Evolutionary conservation across 306 rosid species (phyloP).

Genomic region (Pterocarpus macrocarpus): DNA sequence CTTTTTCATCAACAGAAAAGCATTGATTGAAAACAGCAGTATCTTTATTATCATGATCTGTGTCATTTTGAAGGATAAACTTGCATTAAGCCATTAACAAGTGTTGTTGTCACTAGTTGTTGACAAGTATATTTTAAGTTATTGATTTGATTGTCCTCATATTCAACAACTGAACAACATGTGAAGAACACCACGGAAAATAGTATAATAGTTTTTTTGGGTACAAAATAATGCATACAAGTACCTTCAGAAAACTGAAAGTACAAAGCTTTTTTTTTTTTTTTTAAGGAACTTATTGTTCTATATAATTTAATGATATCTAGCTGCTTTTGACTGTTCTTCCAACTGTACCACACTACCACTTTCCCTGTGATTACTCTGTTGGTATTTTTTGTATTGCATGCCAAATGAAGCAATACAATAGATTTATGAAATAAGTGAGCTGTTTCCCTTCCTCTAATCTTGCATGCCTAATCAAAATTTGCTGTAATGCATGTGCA

Average conservation of each 20-base stretch:
- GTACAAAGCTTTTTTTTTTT: not conserved
- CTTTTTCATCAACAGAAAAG: constrained; percentile 12
- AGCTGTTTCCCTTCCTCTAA: constrained; percentile 36
- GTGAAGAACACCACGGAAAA: constrained; percentile 8
- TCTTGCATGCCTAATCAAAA: constrained; percentile 3
- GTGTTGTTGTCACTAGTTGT: constrained; percentile 1
- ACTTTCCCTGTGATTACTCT: constrained; percentile 4
- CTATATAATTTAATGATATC: not conserved
- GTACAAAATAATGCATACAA: not conserved
- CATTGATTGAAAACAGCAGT: constrained; percentile 9
- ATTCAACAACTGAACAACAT: not conserved
- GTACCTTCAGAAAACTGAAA: not conserved
- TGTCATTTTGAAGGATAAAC: constrained; percentile 42
- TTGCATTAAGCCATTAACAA: constrained; percentile 24
- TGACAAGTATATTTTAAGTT: constrained; percentile 1
- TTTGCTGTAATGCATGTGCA: constrained; percentile 49
- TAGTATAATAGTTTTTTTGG: not conserved
- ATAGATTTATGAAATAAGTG: constrained; percentile 13
- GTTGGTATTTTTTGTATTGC: not conserved
- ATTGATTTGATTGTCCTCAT: constrained; percentile 17
- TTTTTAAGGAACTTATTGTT: not conserved
- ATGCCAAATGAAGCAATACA: constrained; percentile 12
- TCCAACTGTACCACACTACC: constrained; percentile 29
- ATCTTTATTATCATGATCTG: not conserved
- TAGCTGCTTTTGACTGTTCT: constrained; percentile 37